Evolutionary conservation across 768 basidiomycete species (phyloP), one percentile per base, ranked within the genome.

Genomic region (Suillus tomentosus): DNA sequence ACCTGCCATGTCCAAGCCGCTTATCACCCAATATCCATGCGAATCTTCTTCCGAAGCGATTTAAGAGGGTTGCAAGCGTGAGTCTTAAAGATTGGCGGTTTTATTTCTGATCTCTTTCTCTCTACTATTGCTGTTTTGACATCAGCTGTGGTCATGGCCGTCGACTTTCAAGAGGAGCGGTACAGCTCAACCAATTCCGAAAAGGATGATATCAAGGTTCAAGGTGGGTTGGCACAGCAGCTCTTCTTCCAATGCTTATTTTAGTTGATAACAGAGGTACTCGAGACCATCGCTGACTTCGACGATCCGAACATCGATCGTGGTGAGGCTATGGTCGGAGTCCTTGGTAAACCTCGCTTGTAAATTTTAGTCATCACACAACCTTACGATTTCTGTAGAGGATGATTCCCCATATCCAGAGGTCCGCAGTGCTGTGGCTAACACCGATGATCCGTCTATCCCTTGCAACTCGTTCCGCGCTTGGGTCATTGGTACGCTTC

Each of bases 361-460:
- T n/a, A 19, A 3, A 14, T 45, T 14, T 42, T 37, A 14, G 3
- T 36, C 14, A 42, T 17, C 10, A 24, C 31, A 53, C 22, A 39
- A 36, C 3, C 9, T 68, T 3, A 80, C 75, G 69, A 19, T 36
- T 8, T 61, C 19, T 27, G 9, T 68, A 80, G 83, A 84, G 71
- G 89, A 93, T 67, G 92, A 94, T 72, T 92, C 91, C 3, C 92
- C 92, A 5, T 94, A 94, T 71, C 90, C 90, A 7, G 92, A 94
- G 73, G 91, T 92, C 14, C 85, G 90, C 53, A 86, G 88, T 9
- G 89, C 90, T 8, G 90, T 91, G 10, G 85, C 87, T 22, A 90
- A 89, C 73, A 86, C 84, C 39, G 90, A 92, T 69, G 90, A 91
- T 71, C 82, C 82, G 5, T 74, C 75, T 42, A 89, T 90, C 78